Evolutionary conservation across 805 yeast genomes (phyloP).

Genomic region (Starmerella geochares): DNA sequence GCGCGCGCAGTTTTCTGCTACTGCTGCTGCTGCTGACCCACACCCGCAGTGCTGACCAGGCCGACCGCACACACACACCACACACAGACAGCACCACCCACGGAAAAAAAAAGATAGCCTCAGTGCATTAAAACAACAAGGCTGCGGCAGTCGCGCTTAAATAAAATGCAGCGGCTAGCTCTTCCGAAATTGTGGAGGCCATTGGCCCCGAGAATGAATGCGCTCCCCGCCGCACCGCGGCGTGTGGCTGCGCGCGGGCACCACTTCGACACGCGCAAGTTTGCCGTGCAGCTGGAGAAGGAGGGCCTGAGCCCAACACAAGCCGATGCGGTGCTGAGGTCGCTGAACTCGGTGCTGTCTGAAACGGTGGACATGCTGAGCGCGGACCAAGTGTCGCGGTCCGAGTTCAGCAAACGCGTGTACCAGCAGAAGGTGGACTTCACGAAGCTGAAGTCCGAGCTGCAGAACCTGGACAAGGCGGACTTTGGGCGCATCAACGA

Average conservation of each 20-base stretch:
- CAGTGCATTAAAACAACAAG: no score
- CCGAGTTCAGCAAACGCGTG: conserved; percentile 68
- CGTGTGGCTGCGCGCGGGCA: conserved; percentile 17
- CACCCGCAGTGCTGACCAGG: neutral
- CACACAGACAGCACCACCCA: no score
- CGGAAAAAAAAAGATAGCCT: no score
- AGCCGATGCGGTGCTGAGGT: conserved; percentile 65
- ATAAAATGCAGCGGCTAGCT: neutral
- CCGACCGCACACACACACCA: no score
- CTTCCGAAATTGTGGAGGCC: neutral
- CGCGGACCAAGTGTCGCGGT: conserved; percentile 72
- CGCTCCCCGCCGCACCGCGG: no score
- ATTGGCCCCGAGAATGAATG: neutral
- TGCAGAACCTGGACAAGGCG: conserved; percentile 74
- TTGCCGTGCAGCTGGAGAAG: conserved; percentile 53
- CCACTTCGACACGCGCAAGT: conserved; percentile 67
- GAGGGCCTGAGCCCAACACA: conserved; percentile 69
- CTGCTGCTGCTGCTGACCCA: neutral
- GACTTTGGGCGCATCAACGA: conserved; percentile 73
- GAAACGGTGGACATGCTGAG: conserved; percentile 72
- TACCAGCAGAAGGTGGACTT: conserved; percentile 96
- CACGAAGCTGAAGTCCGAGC: conserved; percentile 85
- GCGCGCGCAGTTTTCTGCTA: no score
- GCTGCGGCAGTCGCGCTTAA: neutral
- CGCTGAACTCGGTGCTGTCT: conserved; percentile 63